Percentiles rank a stretch among this genome's conserved stretches.
Conservation (phyloP, 176 grass and related monocot species). For the Urochloa ruziziensis region DNA sequence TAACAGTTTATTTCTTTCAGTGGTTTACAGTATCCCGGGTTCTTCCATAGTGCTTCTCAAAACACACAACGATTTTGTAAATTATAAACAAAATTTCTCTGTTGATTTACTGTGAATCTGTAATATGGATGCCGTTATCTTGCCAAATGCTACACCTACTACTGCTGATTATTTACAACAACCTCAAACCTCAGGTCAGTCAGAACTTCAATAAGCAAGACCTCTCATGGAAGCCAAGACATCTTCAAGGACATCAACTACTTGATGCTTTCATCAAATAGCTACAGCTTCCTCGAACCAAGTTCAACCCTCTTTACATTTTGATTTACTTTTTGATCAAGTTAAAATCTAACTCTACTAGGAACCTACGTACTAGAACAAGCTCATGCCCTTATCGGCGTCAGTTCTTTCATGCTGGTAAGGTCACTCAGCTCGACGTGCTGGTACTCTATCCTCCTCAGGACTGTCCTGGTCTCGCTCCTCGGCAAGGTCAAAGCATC, state of each 20-base stretch:
- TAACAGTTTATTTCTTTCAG: neutral
- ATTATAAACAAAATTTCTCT: neutral
- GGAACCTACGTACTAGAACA: neutral
- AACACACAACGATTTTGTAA: neutral
- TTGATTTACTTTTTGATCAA: neutral
- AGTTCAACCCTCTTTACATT: conserved; percentile 25
- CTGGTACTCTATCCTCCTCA: conserved; percentile 73
- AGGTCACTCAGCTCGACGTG: conserved; percentile 80
- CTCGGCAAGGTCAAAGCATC: conserved; percentile 37
- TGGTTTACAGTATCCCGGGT: neutral
- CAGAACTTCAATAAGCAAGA: neutral
- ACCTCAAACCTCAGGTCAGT: conserved; percentile 12
- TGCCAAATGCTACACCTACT: conserved; percentile 5
- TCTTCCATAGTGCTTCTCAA: neutral
- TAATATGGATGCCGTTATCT: neutral
- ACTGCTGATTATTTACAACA: conserved; percentile 26
- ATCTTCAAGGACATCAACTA: conserved; percentile 17
- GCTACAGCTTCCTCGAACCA: neutral
- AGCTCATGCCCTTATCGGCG: conserved; percentile 36
- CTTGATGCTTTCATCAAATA: conserved; percentile 31
- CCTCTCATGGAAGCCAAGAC: neutral
- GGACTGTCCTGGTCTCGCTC: conserved; percentile 49
- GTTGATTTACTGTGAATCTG: neutral
- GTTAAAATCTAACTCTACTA: conserved; percentile 9
- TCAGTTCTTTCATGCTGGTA: conserved; percentile 59